phyloP scores from a whole-genome alignment of 2,329 filamentous ascomycete species.

The Akanthomyces muscarius region DNA sequence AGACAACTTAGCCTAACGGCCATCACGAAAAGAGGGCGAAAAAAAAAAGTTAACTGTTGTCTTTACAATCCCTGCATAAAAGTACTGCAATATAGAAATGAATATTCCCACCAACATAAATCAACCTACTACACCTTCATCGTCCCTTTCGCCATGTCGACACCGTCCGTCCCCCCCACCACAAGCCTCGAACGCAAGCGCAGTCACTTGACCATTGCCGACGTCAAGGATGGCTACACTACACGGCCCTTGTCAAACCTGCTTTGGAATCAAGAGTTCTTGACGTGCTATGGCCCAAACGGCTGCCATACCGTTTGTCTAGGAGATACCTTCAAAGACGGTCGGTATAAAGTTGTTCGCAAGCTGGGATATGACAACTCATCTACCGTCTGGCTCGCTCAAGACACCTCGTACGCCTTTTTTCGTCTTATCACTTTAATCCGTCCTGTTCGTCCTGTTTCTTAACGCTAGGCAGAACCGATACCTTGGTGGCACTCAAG shows the following conservation, averaged over 20 bases:
- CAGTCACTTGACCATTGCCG: too few relatives aligned
- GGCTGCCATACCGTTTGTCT: constrained; percentile 39
- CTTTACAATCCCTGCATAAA: too few relatives aligned
- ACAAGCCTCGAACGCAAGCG: too few relatives aligned
- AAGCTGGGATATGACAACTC: constrained; percentile 39
- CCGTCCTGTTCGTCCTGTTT: not conserved
- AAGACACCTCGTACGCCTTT: constrained; percentile 22
- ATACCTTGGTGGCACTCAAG: not conserved
- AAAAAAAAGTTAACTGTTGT: too few relatives aligned
- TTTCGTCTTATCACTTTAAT: not conserved
- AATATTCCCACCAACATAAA: too few relatives aligned
- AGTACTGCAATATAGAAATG: too few relatives aligned
- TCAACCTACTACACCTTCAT: too few relatives aligned
- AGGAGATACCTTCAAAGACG: constrained; percentile 33
- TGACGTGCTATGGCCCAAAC: constrained; percentile 20
- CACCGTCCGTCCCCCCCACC: too few relatives aligned
- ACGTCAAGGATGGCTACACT: not conserved
- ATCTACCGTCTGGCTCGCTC: constrained; percentile 41
- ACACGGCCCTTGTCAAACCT: not conserved
- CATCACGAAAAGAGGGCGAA: too few relatives aligned
- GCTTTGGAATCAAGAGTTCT: not conserved
- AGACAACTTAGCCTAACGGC: too few relatives aligned
- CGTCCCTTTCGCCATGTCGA: too few relatives aligned
- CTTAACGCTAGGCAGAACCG: not conserved
- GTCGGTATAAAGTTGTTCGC: constrained; percentile 35